Evolutionary conservation across 345 rosid species (phyloP), one percentile per base, ranked within the genome.

Genomic region (Iberis pinnata): DNA sequence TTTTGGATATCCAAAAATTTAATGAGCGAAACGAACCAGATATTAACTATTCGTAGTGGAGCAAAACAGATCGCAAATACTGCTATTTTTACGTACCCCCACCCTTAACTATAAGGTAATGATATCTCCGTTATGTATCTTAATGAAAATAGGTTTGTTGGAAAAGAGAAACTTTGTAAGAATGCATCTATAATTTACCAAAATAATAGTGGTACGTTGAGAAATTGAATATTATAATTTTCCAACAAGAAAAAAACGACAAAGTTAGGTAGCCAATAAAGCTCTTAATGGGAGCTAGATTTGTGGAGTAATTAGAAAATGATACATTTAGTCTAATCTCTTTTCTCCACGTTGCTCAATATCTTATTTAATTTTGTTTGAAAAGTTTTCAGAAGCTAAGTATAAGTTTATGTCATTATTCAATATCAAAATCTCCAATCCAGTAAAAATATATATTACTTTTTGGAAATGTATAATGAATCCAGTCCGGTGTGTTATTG

Each of bases 181-280:
- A n/a, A n/a, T n/a, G n/a, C 25, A 22, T 6, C 25, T 6, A 22
- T 2, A 22, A 22, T n/a, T 22, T 22, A 22, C 6, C 25, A 22
- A 22, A 22, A 22, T 2, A 3, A 22, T 22, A n/a, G 25, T 22
- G 4, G 25, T 22, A 22, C 4, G 25, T 29, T 29, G 5, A 29
- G 2, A 29, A 29, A 3, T 29, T 29, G 10, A 39, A 39, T 7
- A 39, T 20, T 40, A 65, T 51, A 65, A 58, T 43, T 52, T 58
- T 43, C 54, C 44, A 52, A 59, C 65, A 58, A 58, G 65, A 58
- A 58, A 37, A 51, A 43, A 53, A 43, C 64, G 51, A 58, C 18
- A 58, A 7, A 35, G 32, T 53, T 49, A 26, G 60, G 70, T 66
- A 65, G 64, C 51, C 70, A 33, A 65, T 38, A 50, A 65, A 65